These are phyloP conservation scores for Neonectria punicea DNA, from an alignment of 2,329 filamentous ascomycete genomes.

Conservation along the genomic window DNA sequence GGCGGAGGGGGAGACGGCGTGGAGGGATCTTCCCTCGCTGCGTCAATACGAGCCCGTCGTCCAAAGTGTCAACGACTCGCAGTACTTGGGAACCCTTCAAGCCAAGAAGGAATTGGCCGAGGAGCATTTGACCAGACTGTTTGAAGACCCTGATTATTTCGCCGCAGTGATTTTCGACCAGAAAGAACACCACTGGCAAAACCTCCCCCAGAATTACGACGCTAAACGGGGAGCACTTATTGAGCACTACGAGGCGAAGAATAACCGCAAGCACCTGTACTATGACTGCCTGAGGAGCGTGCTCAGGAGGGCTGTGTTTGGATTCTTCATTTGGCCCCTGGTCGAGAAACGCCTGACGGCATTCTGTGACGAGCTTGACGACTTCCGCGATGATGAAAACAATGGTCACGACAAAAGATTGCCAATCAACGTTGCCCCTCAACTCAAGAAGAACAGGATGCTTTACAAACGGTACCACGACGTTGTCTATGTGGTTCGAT, in stretches of 20 bases:
- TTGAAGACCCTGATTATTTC: slow-evolving; percentile 37
- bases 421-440: background rate
- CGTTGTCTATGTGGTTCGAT: slow-evolving; percentile 20
- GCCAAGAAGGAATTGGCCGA: slow-evolving; percentile 24
- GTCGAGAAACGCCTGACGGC: background rate
- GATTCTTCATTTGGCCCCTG: slow-evolving; percentile 32
- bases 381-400: background rate
- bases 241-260: slow-evolving; percentile 6
- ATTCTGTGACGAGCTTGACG: background rate
- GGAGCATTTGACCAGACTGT: slow-evolving; percentile 30
- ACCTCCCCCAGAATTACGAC: slow-evolving; percentile 22
- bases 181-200: slow-evolving; percentile 38
- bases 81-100: slow-evolving; percentile 12
- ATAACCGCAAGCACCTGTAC: slow-evolving; percentile 25
- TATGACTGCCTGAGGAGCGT: slow-evolving; percentile 29
- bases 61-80: background rate
- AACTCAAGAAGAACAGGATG: background rate
- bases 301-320: slow-evolving; percentile 34
- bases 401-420: background rate
- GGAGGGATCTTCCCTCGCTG: slow-evolving; percentile 26
- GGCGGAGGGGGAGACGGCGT: background rate
- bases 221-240: background rate
- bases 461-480: background rate
- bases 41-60: slow-evolving; percentile 29
- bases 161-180: slow-evolving; percentile 27